These are phyloP conservation scores for Tylopilus sp. DNA, from an alignment of 1,284 basidiomycete genomes.

Conservation along the genomic window DNA sequence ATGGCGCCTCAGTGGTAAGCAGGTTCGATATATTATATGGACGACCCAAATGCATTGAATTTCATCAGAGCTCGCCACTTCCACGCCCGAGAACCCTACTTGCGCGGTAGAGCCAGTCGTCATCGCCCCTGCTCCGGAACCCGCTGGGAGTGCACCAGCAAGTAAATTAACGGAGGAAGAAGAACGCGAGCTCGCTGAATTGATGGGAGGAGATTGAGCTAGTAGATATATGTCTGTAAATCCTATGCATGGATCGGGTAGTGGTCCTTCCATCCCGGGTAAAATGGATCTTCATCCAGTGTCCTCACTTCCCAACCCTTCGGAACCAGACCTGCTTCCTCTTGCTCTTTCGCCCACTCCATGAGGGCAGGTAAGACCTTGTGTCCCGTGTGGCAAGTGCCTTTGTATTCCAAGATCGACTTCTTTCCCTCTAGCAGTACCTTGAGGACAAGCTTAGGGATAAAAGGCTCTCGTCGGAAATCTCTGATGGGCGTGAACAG, in stretches of 20 bases:
- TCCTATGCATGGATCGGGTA: conserved; percentile 18
- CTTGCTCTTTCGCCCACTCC: conserved; percentile 45
- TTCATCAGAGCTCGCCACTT: conserved; percentile 47
- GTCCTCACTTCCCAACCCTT: conserved; percentile 46
- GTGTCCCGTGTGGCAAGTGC: conserved; percentile 40
- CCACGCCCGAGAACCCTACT: conserved; percentile 36
- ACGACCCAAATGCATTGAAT: not conserved
- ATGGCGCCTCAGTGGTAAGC: conserved; percentile 73
- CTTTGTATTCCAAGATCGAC: conserved; percentile 43
- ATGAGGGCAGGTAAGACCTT: conserved; percentile 43
- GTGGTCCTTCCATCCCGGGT: conserved; percentile 41
- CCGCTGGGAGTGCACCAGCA: conserved; percentile 17
- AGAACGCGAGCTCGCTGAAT: conserved; percentile 75
- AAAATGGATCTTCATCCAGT: conserved; percentile 48
- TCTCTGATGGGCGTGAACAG: conserved; percentile 46
- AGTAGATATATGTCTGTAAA: not conserved
- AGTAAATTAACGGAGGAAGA: conserved; percentile 66
- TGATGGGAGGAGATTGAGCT: conserved; percentile 56
- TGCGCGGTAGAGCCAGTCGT: conserved; percentile 23
- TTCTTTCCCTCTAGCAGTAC: conserved; percentile 39
- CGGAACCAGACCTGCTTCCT: conserved; percentile 42
- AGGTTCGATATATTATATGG: not conserved
- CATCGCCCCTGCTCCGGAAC: conserved; percentile 20
- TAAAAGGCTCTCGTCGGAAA: conserved; percentile 43
- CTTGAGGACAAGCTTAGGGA: conserved; percentile 43